Conservation (phyloP, 352 stramenopile genomes). For the Pythium dissimile region DNA sequence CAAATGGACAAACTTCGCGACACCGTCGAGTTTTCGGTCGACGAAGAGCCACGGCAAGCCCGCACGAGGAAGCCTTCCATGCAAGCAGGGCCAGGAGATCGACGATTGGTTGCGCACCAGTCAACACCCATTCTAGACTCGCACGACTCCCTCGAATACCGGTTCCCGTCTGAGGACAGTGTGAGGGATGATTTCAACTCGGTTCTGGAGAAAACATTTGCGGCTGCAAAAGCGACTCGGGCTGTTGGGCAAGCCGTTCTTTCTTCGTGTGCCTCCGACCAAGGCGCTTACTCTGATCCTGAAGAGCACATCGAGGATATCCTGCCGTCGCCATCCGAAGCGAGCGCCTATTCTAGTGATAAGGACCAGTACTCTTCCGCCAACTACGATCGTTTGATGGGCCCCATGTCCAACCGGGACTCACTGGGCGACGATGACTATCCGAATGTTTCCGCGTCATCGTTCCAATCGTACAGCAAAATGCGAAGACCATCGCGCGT, state of each 20-base stretch:
- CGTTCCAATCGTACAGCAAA: conserved; percentile 2
- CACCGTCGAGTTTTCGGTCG: conserved; percentile 24
- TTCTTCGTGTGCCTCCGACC: conserved; percentile 39
- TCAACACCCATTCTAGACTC: neutral
- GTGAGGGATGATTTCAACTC: conserved; percentile 48
- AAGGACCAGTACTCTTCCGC: conserved; percentile 51
- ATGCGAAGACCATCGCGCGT: conserved; percentile 12
- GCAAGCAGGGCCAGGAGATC: neutral
- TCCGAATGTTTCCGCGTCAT: neutral
- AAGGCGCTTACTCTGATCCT: conserved; percentile 9
- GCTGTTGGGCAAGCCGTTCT: conserved; percentile 58
- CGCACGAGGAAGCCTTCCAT: neutral
- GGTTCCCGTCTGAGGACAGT: conserved; percentile 12
- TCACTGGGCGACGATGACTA: conserved; percentile 15
- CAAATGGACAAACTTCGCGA: conserved; percentile 54
- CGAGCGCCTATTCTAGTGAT: conserved; percentile 34
- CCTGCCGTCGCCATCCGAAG: conserved; percentile 21
- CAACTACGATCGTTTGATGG: conserved; percentile 70
- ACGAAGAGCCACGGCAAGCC: neutral
- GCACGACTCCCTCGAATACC: conserved; percentile 14
- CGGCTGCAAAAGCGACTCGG: conserved; percentile 47
- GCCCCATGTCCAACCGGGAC: neutral
- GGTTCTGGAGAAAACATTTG: conserved; percentile 60
- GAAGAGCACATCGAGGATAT: conserved; percentile 12
- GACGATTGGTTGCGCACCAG: too few species aligned